Base-by-base conservation (phyloP, 176 grass and related monocot genomes). In the Microstegium vimineum region DNA sequence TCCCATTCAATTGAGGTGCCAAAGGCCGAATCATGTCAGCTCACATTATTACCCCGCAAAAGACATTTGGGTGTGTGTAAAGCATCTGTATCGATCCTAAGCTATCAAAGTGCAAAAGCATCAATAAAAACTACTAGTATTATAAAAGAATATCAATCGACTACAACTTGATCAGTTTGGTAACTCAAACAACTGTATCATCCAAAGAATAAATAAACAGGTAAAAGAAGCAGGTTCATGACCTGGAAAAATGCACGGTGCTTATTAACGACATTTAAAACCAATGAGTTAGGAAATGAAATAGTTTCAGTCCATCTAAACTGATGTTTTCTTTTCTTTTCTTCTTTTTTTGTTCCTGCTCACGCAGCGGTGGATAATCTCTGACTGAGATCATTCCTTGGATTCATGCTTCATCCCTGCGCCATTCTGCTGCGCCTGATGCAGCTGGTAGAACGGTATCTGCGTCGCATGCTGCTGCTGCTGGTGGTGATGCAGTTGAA, bases 391-490 rank as follows among this genome's bases (percentile, higher is more conserved):
- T 86, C 80, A 82, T 66, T 86, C 52, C 77, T 60, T 74, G 16
- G 76, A 64, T 10, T 90, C 84, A 37, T 88, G 42, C 63, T 94
- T 92, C 64, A 70, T 82, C 1, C 42, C 78, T 3, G 85, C 36
- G 43, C 85, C 91, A 32, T 91, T 93, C 85, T 95, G 87, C 22
- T 87, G 87, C 25, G 77, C 36, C 45, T 89, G 88, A 40, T 87
- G 90, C 61, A 88, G 71, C 43, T 89, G 88, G 76, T 92, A 92
- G 72, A 97, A 87, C 1, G 88, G 90, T 56, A 91, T 81, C 34
- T 61, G 81, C 60, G 82, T 82, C 27, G 79, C 79, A 70, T 86
- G 83, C 83, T 82, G 83, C 73, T 82, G 83, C 62, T 89, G 86
- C 65, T 87, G 43, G 14, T 46, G 43, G 16, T 51, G 84, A n/a